A percentile compares a stretch with the other conserved stretches of the same genome.
Evolutionary conservation across 169 alveolate species (phyloP).

Genomic region (Babesia bovis): DNA sequence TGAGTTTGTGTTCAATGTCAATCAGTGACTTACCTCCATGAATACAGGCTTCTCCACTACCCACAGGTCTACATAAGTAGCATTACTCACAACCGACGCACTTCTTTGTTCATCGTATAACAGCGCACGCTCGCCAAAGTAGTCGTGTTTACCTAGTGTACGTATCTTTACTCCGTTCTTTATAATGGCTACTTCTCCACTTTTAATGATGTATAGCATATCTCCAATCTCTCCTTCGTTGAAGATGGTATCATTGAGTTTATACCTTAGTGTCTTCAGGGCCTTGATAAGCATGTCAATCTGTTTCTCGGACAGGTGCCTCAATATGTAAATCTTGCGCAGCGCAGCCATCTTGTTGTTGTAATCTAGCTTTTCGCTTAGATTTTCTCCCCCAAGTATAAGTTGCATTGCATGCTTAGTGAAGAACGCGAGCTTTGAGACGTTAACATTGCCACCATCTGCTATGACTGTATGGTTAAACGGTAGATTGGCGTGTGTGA

Average conservation of each 20-base stretch:
- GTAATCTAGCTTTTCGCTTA: slow-evolving; percentile 81
- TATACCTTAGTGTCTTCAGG: slow-evolving; percentile 78
- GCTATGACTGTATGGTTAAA: slow-evolving; percentile 80
- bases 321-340: slow-evolving; percentile 81
- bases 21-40: slow-evolving; percentile 61
- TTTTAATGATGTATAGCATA: slow-evolving; percentile 87
- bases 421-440: slow-evolving; percentile 77
- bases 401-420: slow-evolving; percentile 79
- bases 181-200: slow-evolving; percentile 89
- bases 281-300: slow-evolving; percentile 82
- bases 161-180: slow-evolving; percentile 80
- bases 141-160: slow-evolving; percentile 88
- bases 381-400: slow-evolving; percentile 78
- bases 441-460: slow-evolving; percentile 18
- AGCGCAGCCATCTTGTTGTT: slow-evolving; percentile 80
- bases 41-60: slow-evolving; percentile 87
- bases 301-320: slow-evolving; percentile 82
- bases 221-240: slow-evolving; percentile 91
- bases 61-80: slow-evolving; percentile 79
- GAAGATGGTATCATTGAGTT: slow-evolving; percentile 85
- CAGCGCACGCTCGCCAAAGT: slow-evolving; percentile 94
- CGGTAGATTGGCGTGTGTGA: slow-evolving; percentile 81
- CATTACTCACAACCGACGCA: slow-evolving; percentile 87
- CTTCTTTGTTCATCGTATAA: slow-evolving; percentile 88
- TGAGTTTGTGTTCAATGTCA: neutral